Base-by-base conservation (phyloP, 371 early-diverging fungal genomes). In the Umbelopsis sp. region DNA sequence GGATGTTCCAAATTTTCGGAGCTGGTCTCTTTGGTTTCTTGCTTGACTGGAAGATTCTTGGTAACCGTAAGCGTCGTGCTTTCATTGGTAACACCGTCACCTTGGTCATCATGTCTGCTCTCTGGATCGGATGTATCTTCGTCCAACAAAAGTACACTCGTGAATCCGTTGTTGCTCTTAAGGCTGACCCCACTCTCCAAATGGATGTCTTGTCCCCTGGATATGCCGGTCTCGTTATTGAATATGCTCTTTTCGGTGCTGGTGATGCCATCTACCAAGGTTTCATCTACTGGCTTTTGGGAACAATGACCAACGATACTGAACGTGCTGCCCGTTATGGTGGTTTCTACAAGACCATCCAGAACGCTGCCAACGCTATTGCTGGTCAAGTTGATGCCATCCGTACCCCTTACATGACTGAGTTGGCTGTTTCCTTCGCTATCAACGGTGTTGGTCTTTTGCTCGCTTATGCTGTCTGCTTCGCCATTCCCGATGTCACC, bases 341-440 rank as follows among this genome's bases (percentile, higher is more conserved):
- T 68, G 94, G 94, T 7, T 92, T 88, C 80, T 93, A 93, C 86
- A 93, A 93, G 84, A 91, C 90, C 38, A 86, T 92, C 72, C 94
- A 93, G 81, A 89, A 89, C 53, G 77, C 77, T 48, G 72, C 71
- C 32, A 69, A 70, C 62, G 76, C 77, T 50, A 72, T 75, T 69
- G 74, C 76, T 53, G 65, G 77, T 69, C 79, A 79, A 53, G 73
- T 79, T 0, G 79, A 79, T 70, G 75, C 75, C 64, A 76, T 89
- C 25, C 76, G 87, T 38, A 68, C 71, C 16, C 77, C 74, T 7
- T 77, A 67, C 65, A 71, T 74, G 69, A 72, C 72, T 20, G 75
- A 75, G 48, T 50, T 77, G 25, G 68, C 67, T 44, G 66, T 77
- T 18, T 63, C 72, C n/a, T 66, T 74, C 38, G 75, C 70, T 3